Conservation (phyloP, 2,329 filamentous ascomycete species). For the Aspergillus quadrilineatus region DNA sequence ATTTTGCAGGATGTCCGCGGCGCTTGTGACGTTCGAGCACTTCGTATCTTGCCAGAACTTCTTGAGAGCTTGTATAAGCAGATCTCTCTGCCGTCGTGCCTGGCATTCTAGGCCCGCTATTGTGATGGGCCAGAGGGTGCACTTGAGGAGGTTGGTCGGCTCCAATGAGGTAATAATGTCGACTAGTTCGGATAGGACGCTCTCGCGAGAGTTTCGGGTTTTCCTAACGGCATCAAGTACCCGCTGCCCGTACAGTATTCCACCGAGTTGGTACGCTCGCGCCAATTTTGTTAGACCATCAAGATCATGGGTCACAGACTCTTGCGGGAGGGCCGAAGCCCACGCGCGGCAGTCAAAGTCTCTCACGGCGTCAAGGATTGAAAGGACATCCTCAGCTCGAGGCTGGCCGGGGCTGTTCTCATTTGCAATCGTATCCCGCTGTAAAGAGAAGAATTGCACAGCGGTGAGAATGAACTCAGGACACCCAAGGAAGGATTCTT, state of each 20-base stretch:
- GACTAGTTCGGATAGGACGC: constrained; percentile 7
- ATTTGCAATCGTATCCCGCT: constrained; percentile 25
- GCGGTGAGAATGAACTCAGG: constrained; percentile 33
- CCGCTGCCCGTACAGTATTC: constrained; percentile 33
- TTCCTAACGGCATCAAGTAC: constrained; percentile 28
- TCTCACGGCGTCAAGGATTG: constrained; percentile 21
- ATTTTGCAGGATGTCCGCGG: constrained; percentile 18
- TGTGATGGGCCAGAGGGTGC: constrained; percentile 24
- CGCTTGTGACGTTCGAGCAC: constrained; percentile 25
- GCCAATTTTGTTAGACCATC: constrained; percentile 28
- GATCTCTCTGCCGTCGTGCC: neutral
- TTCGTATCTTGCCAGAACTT: constrained; percentile 21
- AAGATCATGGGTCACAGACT: constrained; percentile 17
- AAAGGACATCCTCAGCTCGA: constrained; percentile 15
- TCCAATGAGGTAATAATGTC: constrained; percentile 8
- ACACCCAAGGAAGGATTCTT: constrained; percentile 38
- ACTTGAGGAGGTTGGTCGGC: constrained; percentile 19
- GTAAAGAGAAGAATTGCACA: constrained; percentile 28
- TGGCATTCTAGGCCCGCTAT: constrained; percentile 22
- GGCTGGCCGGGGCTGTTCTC: constrained; percentile 4
- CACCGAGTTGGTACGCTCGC: constrained; percentile 30
- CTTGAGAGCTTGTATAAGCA: constrained; percentile 9
- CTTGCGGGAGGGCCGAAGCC: constrained; percentile 22
- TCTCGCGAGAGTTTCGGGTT: neutral
- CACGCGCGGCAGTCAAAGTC: constrained; percentile 30